phyloP scores from a whole-genome alignment of 2,329 filamentous ascomycete genomes.

The Tothia fuscella region DNA sequence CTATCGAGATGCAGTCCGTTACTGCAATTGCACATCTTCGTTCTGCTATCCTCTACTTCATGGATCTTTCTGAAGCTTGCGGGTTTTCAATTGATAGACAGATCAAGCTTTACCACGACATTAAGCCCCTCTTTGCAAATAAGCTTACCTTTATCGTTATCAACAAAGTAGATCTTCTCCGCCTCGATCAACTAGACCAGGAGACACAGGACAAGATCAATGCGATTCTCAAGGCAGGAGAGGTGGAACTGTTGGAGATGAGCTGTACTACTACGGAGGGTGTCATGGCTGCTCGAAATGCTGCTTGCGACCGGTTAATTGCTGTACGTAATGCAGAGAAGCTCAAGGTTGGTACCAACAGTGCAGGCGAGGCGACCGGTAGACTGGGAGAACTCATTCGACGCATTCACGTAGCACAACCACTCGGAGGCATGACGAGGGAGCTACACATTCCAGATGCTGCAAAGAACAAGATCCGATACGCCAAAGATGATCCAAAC shows the following conservation, averaged over 20 bases:
- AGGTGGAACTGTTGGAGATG: slow-evolving; percentile 84
- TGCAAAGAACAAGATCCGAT: slow-evolving; percentile 70
- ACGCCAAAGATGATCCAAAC: slow-evolving; percentile 81
- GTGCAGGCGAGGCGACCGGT: slow-evolving; percentile 56
- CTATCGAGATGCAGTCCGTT: slow-evolving; percentile 98
- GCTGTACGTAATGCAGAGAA: slow-evolving; percentile 92
- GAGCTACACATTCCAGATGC: slow-evolving; percentile 85
- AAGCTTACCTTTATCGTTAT: slow-evolving; percentile 94
- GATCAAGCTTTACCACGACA: slow-evolving; percentile 89
- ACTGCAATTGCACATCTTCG: slow-evolving; percentile 94
- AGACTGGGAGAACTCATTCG: slow-evolving; percentile 83
- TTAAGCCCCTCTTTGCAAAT: slow-evolving; percentile 93
- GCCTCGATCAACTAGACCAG: slow-evolving; percentile 73
- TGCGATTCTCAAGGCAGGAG: slow-evolving; percentile 67
- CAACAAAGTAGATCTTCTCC: slow-evolving; percentile 94
- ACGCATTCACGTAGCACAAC: slow-evolving; percentile 93
- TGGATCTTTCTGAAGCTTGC: slow-evolving; percentile 94
- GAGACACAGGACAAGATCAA: slow-evolving; percentile 70
- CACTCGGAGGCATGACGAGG: slow-evolving; percentile 64
- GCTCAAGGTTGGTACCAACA: slow-evolving; percentile 77
- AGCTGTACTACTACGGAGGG: slow-evolving; percentile 94
- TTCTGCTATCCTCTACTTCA: slow-evolving; percentile 93
- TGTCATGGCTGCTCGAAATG: slow-evolving; percentile 89
- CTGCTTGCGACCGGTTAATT: slow-evolving; percentile 82
- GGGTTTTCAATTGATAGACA: slow-evolving; percentile 89